Percentiles rank a stretch among this genome's conserved stretches.
Conservation (phyloP, 2,329 filamentous ascomycete species). For the Septoria linicola region DNA sequence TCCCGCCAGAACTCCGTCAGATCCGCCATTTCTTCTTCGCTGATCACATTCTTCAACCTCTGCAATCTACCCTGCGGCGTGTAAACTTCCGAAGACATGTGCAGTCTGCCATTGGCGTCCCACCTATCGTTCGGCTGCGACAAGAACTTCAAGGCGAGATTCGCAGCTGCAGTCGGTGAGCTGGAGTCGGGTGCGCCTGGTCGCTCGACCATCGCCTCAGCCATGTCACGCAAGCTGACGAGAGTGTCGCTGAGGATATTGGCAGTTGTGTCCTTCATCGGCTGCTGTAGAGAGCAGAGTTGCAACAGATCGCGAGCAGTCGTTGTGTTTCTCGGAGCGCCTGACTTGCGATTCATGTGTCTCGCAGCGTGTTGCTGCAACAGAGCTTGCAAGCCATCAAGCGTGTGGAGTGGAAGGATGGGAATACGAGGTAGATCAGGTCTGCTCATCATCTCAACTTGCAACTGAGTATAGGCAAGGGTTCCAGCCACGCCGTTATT, state of each 20-base stretch:
- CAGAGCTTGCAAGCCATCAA: slow-evolving; percentile 27
- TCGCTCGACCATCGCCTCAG: slow-evolving; percentile 4
- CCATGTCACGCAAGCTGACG: slow-evolving; percentile 11
- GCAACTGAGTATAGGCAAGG: slow-evolving; percentile 31
- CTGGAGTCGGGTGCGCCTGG: slow-evolving; percentile 3
- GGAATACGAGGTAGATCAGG: slow-evolving; percentile 29
- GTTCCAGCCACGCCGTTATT: slow-evolving; percentile 16
- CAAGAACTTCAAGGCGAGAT: slow-evolving; percentile 12
- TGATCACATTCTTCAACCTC: slow-evolving; percentile 38
- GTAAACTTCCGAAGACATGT: slow-evolving; percentile 25
- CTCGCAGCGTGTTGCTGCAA: slow-evolving; percentile 22
- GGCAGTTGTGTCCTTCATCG: slow-evolving; percentile 6
- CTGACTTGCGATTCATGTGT: not conserved
- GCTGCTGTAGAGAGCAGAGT: slow-evolving; percentile 9
- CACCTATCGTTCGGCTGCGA: slow-evolving; percentile 6
- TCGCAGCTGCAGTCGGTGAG: slow-evolving; percentile 15
- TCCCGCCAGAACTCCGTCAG: slow-evolving; percentile 43
- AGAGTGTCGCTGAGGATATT: slow-evolving; percentile 15
- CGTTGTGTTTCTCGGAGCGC: not conserved
- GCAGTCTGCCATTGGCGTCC: slow-evolving; percentile 29
- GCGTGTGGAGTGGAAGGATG: slow-evolving; percentile 29
- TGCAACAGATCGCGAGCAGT: slow-evolving; percentile 9
- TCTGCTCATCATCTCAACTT: slow-evolving; percentile 28
- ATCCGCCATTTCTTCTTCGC: slow-evolving; percentile 32
- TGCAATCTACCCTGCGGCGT: slow-evolving; percentile 23